phyloP scores from a whole-genome alignment of 352 stramenopile genomes.

The Pythium phragmiticola region DNA sequence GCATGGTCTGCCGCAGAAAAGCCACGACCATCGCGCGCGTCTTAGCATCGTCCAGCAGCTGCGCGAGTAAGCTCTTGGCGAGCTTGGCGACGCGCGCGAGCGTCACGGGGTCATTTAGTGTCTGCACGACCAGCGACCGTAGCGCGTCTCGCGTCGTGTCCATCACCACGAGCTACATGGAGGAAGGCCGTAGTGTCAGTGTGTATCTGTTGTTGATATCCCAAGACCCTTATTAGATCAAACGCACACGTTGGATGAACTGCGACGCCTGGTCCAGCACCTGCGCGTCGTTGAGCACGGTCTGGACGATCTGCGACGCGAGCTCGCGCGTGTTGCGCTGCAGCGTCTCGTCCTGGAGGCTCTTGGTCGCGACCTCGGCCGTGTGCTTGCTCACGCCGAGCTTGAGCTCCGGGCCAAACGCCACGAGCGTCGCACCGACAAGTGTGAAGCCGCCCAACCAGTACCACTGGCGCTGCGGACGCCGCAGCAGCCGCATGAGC shows the following conservation, averaged over 20 bases:
- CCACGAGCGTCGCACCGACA: conserved; percentile 52
- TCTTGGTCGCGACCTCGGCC: conserved; percentile 76
- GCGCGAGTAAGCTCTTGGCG: conserved; percentile 41
- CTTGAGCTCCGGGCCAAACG: conserved; percentile 76
- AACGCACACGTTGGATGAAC: conserved; percentile 68
- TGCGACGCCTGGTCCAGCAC: conserved; percentile 75
- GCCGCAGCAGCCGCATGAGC: conserved; percentile 29
- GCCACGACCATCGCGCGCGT: conserved; percentile 59
- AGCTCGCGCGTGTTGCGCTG: conserved; percentile 68
- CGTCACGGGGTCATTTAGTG: conserved; percentile 59
- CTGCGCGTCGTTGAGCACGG: conserved; percentile 82
- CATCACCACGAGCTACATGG: conserved; percentile 64
- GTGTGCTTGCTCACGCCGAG: conserved; percentile 80
- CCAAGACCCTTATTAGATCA: background rate
- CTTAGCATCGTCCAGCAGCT: conserved; percentile 52
- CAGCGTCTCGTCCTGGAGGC: conserved; percentile 82
- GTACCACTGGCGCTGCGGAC: conserved; percentile 56
- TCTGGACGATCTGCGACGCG: conserved; percentile 85
- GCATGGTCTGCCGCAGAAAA: conserved; percentile 45
- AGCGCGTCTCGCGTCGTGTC: conserved; percentile 58
- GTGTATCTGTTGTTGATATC: background rate
- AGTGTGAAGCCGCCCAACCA: conserved; percentile 47
- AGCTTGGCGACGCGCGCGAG: conserved; percentile 49
- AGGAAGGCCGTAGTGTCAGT: background rate
- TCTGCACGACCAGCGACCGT: conserved; percentile 48